A percentile compares a stretch with the other conserved stretches of the same genome.
Conservation (phyloP, 2,329 filamentous ascomycete species). For the Coniochaeta sp. region DNA sequence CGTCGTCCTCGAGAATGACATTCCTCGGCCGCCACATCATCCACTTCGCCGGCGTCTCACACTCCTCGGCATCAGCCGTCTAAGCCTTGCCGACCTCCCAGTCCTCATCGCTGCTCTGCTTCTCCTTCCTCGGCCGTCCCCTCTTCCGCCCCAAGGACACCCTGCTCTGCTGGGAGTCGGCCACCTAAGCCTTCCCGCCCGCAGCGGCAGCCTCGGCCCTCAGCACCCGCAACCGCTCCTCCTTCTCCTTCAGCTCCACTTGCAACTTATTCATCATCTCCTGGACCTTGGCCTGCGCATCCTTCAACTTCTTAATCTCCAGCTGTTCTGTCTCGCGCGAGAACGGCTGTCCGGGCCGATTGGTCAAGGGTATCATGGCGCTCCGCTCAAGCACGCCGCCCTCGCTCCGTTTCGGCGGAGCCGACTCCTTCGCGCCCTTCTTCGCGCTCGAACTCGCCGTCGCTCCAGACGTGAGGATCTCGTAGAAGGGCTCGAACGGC, state of each 20-base stretch:
- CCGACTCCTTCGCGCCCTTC: slow-evolving; percentile 30
- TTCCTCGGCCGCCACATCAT: too few species aligned
- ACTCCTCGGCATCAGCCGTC: not conserved
- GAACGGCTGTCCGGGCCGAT: slow-evolving; percentile 63
- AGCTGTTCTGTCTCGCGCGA: slow-evolving; percentile 61
- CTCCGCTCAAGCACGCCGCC: slow-evolving; percentile 57
- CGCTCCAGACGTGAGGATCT: slow-evolving; percentile 70
- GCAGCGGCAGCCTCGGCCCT: slow-evolving; percentile 43
- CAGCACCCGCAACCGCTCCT: slow-evolving; percentile 50
- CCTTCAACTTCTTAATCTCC: slow-evolving; percentile 52
- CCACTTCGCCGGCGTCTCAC: not conserved
- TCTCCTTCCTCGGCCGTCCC: not conserved
- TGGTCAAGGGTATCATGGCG: slow-evolving; percentile 65
- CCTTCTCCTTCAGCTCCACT: slow-evolving; percentile 56
- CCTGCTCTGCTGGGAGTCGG: not conserved
- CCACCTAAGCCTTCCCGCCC: slow-evolving; percentile 6
- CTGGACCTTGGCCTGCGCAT: slow-evolving; percentile 57
- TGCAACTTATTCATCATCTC: slow-evolving; percentile 52
- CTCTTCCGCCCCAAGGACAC: not conserved
- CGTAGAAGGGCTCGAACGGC: slow-evolving; percentile 86
- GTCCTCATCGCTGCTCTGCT: not conserved
- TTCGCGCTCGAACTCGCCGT: slow-evolving; percentile 41
- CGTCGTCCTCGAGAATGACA: too few species aligned
- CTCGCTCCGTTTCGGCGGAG: slow-evolving; percentile 26
- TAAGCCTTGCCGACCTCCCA: not conserved